Conservation (phyloP, 495 filamentous ascomycete species). For the Aspergillus campestris region DNA sequence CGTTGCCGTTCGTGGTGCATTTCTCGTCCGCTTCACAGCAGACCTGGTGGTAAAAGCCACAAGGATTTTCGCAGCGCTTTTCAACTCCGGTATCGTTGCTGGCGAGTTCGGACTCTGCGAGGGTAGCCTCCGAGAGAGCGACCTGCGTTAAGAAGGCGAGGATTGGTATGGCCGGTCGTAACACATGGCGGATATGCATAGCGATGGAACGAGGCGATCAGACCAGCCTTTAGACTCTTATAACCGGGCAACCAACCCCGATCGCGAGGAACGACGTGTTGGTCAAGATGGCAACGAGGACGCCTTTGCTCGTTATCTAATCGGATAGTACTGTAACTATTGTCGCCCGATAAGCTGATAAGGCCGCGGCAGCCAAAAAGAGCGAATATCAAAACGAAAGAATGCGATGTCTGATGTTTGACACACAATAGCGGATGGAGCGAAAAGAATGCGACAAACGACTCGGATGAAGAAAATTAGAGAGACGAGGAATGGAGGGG, state of each 20-base stretch:
- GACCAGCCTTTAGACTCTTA: neutral
- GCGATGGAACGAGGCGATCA: conserved; percentile 6
- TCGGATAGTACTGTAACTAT: too few relatives aligned
- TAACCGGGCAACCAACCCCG: neutral
- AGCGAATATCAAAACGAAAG: neutral
- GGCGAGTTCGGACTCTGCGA: conserved; percentile 11
- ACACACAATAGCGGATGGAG: neutral
- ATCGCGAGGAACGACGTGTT: neutral
- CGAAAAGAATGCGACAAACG: neutral
- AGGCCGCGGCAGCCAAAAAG: too few relatives aligned
- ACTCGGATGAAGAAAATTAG: neutral
- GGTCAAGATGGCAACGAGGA: too few relatives aligned
- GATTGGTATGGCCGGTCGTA: conserved; percentile 20
- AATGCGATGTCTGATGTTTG: neutral
- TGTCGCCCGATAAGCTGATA: too few relatives aligned
- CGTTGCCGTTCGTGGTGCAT: conserved; percentile 54
- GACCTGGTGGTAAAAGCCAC: conserved; percentile 56
- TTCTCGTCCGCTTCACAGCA: conserved; percentile 55
- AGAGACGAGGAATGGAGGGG: conserved; percentile 9
- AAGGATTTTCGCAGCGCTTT: conserved; percentile 53
- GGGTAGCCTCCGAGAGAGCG: conserved; percentile 30
- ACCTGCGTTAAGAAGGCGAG: conserved; percentile 18
- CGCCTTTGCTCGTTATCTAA: too few relatives aligned
- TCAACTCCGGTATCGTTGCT: conserved; percentile 16
- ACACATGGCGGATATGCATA: conserved; percentile 23